Conservation (phyloP, 441 rosid genomes). For the Euphorbia corollata region DNA sequence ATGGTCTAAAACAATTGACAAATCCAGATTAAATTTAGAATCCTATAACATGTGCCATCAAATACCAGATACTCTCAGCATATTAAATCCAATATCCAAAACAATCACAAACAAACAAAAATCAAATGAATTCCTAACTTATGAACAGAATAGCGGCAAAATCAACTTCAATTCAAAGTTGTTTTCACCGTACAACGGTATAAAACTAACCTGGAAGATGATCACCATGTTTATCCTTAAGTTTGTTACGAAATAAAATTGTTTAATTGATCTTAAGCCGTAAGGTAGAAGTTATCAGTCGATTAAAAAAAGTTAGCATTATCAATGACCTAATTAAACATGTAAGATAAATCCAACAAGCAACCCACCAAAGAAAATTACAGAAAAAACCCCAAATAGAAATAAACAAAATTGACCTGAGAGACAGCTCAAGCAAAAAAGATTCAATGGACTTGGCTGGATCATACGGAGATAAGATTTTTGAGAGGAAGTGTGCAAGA, state of each 20-base stretch:
- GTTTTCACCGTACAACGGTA: too few species aligned
- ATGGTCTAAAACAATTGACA: slow-evolving; percentile 1
- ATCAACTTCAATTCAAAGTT: neutral
- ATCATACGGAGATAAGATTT: slow-evolving; percentile 14
- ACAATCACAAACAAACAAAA: slow-evolving; percentile 1
- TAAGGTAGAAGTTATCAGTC: slow-evolving; percentile 11
- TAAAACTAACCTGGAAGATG: too few species aligned
- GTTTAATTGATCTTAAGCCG: slow-evolving; percentile 4
- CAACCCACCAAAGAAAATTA: slow-evolving; percentile 15
- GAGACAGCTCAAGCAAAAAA: slow-evolving; percentile 5
- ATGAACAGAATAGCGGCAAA: neutral
- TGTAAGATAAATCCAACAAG: neutral
- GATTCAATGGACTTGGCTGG: neutral
- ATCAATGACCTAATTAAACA: neutral
- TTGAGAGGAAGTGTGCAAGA: slow-evolving; percentile 2
- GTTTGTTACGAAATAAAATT: neutral
- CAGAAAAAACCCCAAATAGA: slow-evolving; percentile 18
- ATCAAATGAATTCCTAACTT: slow-evolving; percentile 6
- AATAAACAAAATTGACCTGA: slow-evolving; percentile 1
- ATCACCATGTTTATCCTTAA: slow-evolving; percentile 17
- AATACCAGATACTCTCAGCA: neutral
- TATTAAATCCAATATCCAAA: neutral
- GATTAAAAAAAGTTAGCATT: neutral
- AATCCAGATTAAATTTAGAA: slow-evolving; percentile 8
- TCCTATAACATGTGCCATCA: slow-evolving; percentile 6